Evolutionary conservation across 306 rosid genomes (phyloP).

Genomic region (Calophaca sinica): DNA sequence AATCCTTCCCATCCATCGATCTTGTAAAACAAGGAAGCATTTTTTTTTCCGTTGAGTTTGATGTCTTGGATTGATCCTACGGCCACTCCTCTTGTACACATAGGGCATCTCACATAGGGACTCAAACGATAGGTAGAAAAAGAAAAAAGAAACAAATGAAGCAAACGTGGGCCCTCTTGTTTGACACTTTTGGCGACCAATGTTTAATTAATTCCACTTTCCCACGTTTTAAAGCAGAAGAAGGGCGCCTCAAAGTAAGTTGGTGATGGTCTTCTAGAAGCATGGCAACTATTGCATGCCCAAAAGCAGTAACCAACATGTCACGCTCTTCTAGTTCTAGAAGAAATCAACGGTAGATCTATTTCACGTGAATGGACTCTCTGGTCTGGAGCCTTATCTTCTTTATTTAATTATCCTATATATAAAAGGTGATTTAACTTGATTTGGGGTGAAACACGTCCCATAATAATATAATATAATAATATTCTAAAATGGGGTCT

Average conservation of each 20-base stretch:
- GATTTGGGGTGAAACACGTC: background rate
- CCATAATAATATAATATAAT: too few species aligned
- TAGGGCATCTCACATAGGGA: too few species aligned
- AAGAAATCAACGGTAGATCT: background rate
- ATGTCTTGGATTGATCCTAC: too few species aligned
- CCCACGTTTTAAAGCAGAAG: background rate
- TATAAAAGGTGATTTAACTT: background rate
- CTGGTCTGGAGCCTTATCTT: conserved; percentile 9
- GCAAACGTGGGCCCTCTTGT: too few species aligned
- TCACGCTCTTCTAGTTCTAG: conserved; percentile 56
- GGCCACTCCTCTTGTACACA: background rate
- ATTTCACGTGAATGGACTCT: conserved; percentile 8
- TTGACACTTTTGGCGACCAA: too few species aligned
- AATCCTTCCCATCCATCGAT: conserved; percentile 43
- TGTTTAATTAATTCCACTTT: background rate
- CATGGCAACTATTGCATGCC: conserved; percentile 18
- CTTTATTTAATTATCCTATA: too few species aligned
- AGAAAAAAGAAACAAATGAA: too few species aligned
- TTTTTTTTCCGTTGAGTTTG: too few species aligned
- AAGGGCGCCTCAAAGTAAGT: conserved; percentile 11
- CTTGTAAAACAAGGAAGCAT: background rate
- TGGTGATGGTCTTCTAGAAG: conserved; percentile 57
- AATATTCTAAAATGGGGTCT: too few species aligned
- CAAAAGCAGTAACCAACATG: too few species aligned
- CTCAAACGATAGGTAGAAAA: background rate